These are phyloP conservation scores for Rhododendron ovatum DNA, from an alignment of 148 eudicot genomes.

Conservation along the genomic window DNA sequence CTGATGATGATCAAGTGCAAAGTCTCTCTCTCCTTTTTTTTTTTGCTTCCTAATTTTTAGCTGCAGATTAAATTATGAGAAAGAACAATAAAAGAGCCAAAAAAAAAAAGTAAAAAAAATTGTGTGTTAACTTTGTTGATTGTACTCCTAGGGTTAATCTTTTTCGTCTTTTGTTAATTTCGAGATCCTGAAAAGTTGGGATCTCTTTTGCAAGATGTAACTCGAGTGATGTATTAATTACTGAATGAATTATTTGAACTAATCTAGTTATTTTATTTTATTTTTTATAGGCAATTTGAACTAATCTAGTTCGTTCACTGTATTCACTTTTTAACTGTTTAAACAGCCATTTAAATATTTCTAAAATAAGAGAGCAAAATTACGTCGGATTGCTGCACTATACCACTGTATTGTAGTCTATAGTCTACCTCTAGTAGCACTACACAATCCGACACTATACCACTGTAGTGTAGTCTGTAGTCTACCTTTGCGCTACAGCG, in stretches of 20 bases:
- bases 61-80: not conserved
- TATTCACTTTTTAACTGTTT: not conserved
- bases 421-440: too few species aligned
- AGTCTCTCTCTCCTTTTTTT: not conserved
- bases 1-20: conserved; percentile 8
- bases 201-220: conserved; percentile 21
- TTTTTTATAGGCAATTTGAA: not conserved
- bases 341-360: not conserved
- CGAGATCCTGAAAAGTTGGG: conserved; percentile 17
- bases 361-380: not conserved
- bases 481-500: too few species aligned
- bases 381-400: too few species aligned
- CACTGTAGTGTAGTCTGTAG: not conserved
- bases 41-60: not conserved
- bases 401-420: not conserved
- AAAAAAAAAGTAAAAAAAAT: not conserved
- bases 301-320: not conserved
- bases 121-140: conserved; percentile 3
- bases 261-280: not conserved
- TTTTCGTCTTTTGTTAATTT: not conserved
- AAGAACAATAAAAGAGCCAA: not conserved
- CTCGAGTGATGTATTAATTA: conserved; percentile 5
- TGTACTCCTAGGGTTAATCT: not conserved
- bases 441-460: not conserved
- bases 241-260: conserved; percentile 11